Base-by-base conservation (phyloP, 345 rosid genomes). In the Bruguiera sexangula region DNA sequence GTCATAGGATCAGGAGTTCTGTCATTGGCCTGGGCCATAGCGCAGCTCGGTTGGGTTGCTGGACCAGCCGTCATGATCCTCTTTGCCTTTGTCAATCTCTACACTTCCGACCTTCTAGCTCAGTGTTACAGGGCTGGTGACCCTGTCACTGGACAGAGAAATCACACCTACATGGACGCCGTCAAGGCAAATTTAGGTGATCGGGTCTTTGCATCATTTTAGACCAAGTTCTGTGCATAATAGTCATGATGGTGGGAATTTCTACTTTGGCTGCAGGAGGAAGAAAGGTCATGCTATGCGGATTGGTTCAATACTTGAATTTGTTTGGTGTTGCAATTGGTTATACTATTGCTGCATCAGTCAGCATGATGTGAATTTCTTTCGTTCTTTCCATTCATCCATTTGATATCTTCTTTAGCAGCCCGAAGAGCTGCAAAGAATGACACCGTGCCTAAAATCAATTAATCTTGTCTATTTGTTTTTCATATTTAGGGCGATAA, bases 1-100 rank as follows among this genome's bases (percentile, higher is more conserved):
- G 82, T 81, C 26, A 82, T 85, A 62, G 88, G 88, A 37, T 80
- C 86, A 9, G 88, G 88, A 51, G 88, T 85, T 8, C 57, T 85
- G 53, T 82, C 88, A 29, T 22, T 82, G 64, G 86, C 85, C 29
- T 82, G 86, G 88, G 80, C 85, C 15, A 82, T 76, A 4, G 88
- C 61, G 32, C 88, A 82, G 72, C 80, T 85, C 10, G 88, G 88
- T 48, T 82, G 88, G 86, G 63, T 82, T 34, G 83, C 83, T 3
- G 88, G 88, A 22, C 84, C 88, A 4, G 29, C 66, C 11, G 72
- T 70, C 21, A 52, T 85, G 83, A 5, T 78, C n/a, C 77, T 79
- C 60, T 82, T 82, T 63, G 83, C 88, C 70, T 19, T 85, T 0
- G 85, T 82, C 63, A 85, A 76, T 65, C 74, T 76, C 36, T 82